Evolutionary conservation across 2,329 filamentous ascomycete genomes (phyloP), one percentile per base, ranked within the genome.

Genomic region (Epichloe elymi): DNA sequence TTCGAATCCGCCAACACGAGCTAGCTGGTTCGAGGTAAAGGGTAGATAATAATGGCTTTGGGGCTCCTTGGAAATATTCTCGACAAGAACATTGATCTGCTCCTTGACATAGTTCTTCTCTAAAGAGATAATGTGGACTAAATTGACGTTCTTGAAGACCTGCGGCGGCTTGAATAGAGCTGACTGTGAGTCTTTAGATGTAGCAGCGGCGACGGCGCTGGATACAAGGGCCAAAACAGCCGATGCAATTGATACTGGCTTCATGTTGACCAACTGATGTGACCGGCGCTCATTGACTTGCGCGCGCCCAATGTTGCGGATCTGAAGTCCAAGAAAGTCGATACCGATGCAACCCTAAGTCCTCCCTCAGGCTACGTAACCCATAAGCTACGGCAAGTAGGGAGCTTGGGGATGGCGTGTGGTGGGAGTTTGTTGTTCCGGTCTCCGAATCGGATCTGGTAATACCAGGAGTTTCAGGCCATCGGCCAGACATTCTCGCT

Each of bases 81-180:
- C 86, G 56, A 98, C 81, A 48, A 95, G 76, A n/a, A 95, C 84
- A 70, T 97, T 96, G 75, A 96, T 81, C 14, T 83, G 85, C 70
- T 97, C 91, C 64, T 89, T 84, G 51, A 83, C 82, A 63, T 93
- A 97, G 59, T 82, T 86, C 75, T 96, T 97, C 70, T 97, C 91
- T 53, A 96, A 71, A 58, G 95, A 95, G 63, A 94, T 84, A 57
- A 86, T 83, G 61, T 93, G 86, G 48, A 97, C 85, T 33, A 97
- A 70, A 67, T 98, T 97, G 68, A 78, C 78, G 70, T 98, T 96
- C 72, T 90, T 88, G 74, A 95, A 98, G 58, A 90, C 86, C 65
- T 88, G 86, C 14, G 90, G 85, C 50, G 91, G 89, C 68, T 80
- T 85, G 74, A 96, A 95, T 55, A 76, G 75, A 59, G 78, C 68